Conservation (phyloP, 192 early-diverging fungal species). For the Entomortierella beljakovae region DNA sequence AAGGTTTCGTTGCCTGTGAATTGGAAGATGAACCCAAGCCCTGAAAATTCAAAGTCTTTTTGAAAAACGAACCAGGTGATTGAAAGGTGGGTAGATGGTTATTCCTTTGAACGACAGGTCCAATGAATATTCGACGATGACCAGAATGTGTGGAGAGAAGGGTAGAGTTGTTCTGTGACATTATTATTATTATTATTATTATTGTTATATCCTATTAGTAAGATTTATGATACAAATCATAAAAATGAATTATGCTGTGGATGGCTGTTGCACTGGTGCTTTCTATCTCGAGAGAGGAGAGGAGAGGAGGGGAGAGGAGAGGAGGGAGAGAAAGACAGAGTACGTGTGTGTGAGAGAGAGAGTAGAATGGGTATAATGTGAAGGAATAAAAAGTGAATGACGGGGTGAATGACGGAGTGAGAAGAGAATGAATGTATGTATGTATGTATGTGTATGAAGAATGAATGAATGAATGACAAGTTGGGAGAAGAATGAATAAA, state of each 20-base stretch:
- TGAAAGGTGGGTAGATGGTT: background rate
- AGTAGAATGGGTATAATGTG: background rate
- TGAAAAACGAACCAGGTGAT: too few relatives aligned
- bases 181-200: background rate
- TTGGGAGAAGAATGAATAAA: background rate
- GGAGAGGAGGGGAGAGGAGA: background rate
- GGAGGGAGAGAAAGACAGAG: background rate
- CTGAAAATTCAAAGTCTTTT: background rate
- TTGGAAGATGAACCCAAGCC: background rate
- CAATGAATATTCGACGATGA: slow-evolving; percentile 47
- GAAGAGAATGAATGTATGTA: background rate
- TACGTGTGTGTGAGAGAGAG: background rate
- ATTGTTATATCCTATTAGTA: background rate
- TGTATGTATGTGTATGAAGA: background rate
- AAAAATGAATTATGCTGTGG: too few relatives aligned
- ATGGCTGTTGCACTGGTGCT: too few relatives aligned
- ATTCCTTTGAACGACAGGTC: slow-evolving; percentile 27
- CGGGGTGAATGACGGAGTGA: background rate
- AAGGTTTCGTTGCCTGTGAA: slow-evolving; percentile 29
- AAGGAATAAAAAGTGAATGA: background rate
- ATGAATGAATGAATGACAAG: slow-evolving; percentile 8
- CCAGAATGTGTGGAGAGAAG: slow-evolving; percentile 48
- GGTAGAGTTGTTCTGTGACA: background rate
- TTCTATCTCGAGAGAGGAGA: slow-evolving; percentile 5
- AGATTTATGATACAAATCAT: too few relatives aligned